Conservation (phyloP, 345 rosid species). For the Syzygium grande region DNA sequence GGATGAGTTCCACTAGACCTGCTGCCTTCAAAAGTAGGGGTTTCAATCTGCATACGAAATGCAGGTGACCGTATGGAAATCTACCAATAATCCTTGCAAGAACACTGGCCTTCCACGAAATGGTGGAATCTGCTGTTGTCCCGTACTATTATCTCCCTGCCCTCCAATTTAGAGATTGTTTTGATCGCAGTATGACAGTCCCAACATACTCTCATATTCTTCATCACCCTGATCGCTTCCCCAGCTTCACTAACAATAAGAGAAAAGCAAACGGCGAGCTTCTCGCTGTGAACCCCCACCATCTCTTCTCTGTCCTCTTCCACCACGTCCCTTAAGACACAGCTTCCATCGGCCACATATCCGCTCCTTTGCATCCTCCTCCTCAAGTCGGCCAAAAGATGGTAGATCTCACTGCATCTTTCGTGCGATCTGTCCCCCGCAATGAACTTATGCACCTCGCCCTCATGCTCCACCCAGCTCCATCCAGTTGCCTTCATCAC, state of each 20-base stretch:
- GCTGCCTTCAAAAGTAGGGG: neutral
- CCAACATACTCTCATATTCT: constrained; percentile 27
- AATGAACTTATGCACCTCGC: constrained; percentile 19
- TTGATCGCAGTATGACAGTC: constrained; percentile 30
- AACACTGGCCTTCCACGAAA: constrained; percentile 27
- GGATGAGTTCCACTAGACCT: neutral
- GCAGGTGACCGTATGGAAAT: neutral
- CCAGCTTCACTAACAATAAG: constrained; percentile 28
- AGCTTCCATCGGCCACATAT: constrained; percentile 22
- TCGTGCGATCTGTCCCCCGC: constrained; percentile 30
- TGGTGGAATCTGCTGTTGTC: constrained; percentile 35
- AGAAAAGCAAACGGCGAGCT: constrained; percentile 30
- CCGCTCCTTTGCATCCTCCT: constrained; percentile 24
- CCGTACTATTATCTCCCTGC: constrained; percentile 23
- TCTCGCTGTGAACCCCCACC: constrained; percentile 32
- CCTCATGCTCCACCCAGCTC: constrained; percentile 25
- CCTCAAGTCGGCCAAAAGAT: constrained; percentile 9
- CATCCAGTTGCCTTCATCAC: constrained; percentile 27
- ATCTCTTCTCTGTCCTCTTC: constrained; percentile 38
- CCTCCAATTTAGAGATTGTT: constrained; percentile 21
- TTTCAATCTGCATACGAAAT: neutral
- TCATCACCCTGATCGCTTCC: constrained; percentile 27
- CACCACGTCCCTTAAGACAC: constrained; percentile 31
- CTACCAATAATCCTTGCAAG: constrained; percentile 35
- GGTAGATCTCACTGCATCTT: constrained; percentile 20